These are phyloP conservation scores for Clitopilus hobsonii DNA, from an alignment of 768 basidiomycete genomes.

Conservation along the genomic window DNA sequence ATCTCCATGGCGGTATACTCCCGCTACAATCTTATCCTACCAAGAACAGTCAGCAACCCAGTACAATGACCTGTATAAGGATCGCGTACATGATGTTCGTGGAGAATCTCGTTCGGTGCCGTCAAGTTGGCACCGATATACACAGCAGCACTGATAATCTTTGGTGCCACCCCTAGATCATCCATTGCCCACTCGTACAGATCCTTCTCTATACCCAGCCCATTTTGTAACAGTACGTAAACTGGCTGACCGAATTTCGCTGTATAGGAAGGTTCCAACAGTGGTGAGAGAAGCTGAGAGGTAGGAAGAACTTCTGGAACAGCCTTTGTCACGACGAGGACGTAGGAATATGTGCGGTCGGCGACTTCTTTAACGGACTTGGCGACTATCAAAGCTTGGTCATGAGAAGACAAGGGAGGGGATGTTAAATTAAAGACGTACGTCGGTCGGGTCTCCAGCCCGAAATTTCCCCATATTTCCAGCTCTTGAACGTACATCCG, in stretches of 20 bases:
- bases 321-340: constrained; percentile 66
- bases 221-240: constrained; percentile 68
- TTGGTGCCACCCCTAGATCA: constrained; percentile 37
- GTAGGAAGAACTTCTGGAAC: constrained; percentile 62
- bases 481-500: constrained; percentile 53
- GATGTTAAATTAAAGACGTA: constrained; percentile 30
- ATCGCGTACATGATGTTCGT: constrained; percentile 45
- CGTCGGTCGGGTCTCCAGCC: constrained; percentile 65
- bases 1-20: constrained; percentile 46
- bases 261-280: constrained; percentile 45
- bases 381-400: constrained; percentile 38
- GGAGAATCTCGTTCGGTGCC: constrained; percentile 43
- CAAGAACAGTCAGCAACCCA: neutral
- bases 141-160: constrained; percentile 49
- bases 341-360: constrained; percentile 57
- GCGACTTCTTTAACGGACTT: constrained; percentile 54
- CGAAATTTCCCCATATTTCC: constrained; percentile 51
- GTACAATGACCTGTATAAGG: neutral
- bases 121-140: constrained; percentile 52
- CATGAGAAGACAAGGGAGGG: neutral
- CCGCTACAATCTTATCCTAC: constrained; percentile 48
- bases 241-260: constrained; percentile 45
- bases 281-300: constrained; percentile 47
- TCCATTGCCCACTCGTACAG: constrained; percentile 48
- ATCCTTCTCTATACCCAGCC: constrained; percentile 64